phyloP scores from a whole-genome alignment of 2,329 filamentous ascomycete species.

The Rutstroemia sp. region DNA sequence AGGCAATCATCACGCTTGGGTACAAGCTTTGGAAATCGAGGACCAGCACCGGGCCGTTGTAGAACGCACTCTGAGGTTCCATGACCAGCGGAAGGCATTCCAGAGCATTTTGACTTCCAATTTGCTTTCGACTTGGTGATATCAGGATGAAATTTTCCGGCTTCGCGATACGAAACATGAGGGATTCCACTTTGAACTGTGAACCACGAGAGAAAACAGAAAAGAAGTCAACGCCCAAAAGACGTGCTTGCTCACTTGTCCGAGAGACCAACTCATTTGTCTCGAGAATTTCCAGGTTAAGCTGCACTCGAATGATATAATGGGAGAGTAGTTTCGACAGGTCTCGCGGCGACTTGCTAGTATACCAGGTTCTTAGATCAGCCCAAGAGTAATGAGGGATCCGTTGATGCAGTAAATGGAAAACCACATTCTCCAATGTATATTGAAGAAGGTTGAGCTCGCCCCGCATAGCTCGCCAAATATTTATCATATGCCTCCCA shows the following conservation, averaged over 20 bases:
- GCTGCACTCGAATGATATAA: slow-evolving; percentile 64
- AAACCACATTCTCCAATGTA: slow-evolving; percentile 91
- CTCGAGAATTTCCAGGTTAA: slow-evolving; percentile 87
- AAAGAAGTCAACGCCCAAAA: slow-evolving; percentile 93
- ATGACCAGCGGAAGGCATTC: slow-evolving; percentile 94
- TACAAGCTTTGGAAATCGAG: slow-evolving; percentile 96
- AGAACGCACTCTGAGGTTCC: slow-evolving; percentile 94
- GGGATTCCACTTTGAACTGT: slow-evolving; percentile 96
- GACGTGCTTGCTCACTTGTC: slow-evolving; percentile 87
- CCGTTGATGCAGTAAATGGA: slow-evolving; percentile 78
- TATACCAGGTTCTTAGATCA: slow-evolving; percentile 78
- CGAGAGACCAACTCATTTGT: slow-evolving; percentile 81
- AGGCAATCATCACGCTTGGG: slow-evolving; percentile 97
- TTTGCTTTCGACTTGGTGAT: slow-evolving; percentile 85
- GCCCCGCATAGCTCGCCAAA: slow-evolving; percentile 93
- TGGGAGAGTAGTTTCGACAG: slow-evolving; percentile 71
- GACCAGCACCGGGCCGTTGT: slow-evolving; percentile 80
- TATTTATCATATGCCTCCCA: slow-evolving; percentile 91
- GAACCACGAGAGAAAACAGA: slow-evolving; percentile 92
- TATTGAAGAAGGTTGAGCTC: slow-evolving; percentile 90
- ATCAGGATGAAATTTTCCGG: slow-evolving; percentile 89
- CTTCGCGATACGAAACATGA: slow-evolving; percentile 98
- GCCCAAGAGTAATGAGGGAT: slow-evolving; percentile 81
- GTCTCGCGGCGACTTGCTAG: slow-evolving; percentile 58
- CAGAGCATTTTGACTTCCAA: slow-evolving; percentile 86